Base-by-base conservation (phyloP, 306 rosid genomes). In the Cucumis hystrix region DNA sequence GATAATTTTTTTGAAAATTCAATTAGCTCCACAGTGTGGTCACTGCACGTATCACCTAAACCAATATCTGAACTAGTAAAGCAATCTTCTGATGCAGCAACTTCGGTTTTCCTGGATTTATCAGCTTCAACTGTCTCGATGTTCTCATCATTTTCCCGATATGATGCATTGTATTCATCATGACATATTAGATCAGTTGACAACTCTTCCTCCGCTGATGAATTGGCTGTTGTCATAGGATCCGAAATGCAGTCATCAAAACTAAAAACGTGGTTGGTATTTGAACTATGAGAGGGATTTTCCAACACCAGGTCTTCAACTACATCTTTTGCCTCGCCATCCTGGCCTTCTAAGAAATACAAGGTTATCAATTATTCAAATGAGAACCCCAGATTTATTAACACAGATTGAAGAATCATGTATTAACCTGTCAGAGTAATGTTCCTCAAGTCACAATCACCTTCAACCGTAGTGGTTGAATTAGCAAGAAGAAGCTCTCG, bases 331-430 rank as follows among this genome's bases (percentile, higher is more conserved):
- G 76, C 82, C 83, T 66, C 79, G 55, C 81, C 86, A 80, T 85
- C 89, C 93, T 88, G 96, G 82, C 98, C 98, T 90, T 87, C 83
- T 89, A 81, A 84, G 85, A 84, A 58, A 59, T 61, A 78, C 21
- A 39, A 68, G 7, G 84, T 76, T 82, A 84, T 90, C 87, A 90
- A 82, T 74, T 83, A 81, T 66, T 52, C 64, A 64, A 37, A 83
- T 15, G 33, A 77, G 30, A 51, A 72, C 4, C 21, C 51, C 52
- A 2, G 7, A 25, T 39, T 55, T 77, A 82, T 18, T 33, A 59
- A 72, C 58, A 79, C 14, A 76, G 78, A 58, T 30, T 79, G 23
- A 76, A 77, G 69, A 80, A 79, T 83, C 51, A 52, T 18, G 67
- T 37, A 62, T 86, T 77, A 84, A 89, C 97, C 92, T 89, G 89